phyloP scores from a whole-genome alignment of 2,329 filamentous ascomycete genomes.

The Aspergillus tamarii region DNA sequence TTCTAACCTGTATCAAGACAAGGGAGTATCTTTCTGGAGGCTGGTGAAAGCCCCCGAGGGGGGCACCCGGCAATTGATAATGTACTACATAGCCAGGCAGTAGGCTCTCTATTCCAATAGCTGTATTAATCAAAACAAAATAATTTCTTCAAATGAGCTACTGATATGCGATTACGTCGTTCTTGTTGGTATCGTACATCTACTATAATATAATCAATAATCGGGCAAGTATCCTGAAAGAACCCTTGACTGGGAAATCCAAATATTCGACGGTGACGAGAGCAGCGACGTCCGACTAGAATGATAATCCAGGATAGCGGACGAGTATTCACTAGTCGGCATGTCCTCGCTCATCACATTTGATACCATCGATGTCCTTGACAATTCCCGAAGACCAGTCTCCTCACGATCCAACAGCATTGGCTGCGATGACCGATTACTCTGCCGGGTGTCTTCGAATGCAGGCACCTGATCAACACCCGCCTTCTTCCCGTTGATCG shows the following conservation, averaged over 20 bases:
- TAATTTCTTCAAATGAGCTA: not conserved
- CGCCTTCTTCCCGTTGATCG: conserved; percentile 26
- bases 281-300: conserved; percentile 1
- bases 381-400: not conserved
- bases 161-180: not conserved
- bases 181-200: not conserved
- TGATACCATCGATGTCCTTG: not conserved
- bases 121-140: not conserved
- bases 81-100: conserved; percentile 37
- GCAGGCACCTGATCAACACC: conserved; percentile 1
- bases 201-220: not conserved
- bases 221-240: not conserved
- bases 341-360: not conserved
- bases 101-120: not conserved
- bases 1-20: not conserved
- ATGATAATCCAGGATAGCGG: not conserved
- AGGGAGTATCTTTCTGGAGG: conserved; percentile 26
- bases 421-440: conserved; percentile 33
- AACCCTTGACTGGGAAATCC: not conserved
- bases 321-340: not conserved
- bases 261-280: not conserved
- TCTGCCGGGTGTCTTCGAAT: conserved; percentile 1
- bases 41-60: conserved; percentile 34
- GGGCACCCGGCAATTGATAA: conserved; percentile 38
- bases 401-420: conserved; percentile 38